Evolutionary conservation across 2,329 filamentous ascomycete genomes (phyloP).

Genomic region (Diaporthe destruens): DNA sequence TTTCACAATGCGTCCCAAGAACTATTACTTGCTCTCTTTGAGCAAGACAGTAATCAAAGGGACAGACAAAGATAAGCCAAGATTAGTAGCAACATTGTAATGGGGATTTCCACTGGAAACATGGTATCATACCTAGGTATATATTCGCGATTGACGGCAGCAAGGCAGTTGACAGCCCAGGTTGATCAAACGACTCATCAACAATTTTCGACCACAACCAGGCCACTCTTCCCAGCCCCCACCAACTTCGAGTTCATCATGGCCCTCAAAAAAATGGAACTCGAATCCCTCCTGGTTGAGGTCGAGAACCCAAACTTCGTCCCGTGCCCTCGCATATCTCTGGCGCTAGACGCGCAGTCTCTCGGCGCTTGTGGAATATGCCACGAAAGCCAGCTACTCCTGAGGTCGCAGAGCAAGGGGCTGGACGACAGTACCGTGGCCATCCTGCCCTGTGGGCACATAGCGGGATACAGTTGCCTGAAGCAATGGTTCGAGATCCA

Average conservation of each 20-base stretch:
- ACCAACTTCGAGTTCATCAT: background rate
- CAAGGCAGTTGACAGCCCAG: background rate
- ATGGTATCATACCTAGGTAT: background rate
- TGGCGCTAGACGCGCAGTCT: background rate
- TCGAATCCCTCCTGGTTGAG: constrained; percentile 32
- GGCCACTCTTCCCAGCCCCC: no score
- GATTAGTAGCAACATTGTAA: background rate
- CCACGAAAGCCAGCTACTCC: constrained; percentile 20
- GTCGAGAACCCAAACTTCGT: constrained; percentile 29
- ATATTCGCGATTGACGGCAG: background rate
- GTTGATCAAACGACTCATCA: background rate
- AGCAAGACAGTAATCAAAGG: background rate
- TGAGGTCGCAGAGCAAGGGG: background rate
- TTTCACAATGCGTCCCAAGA: background rate
- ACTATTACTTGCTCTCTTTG: background rate
- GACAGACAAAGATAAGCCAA: background rate
- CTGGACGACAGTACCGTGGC: background rate
- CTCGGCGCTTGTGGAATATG: constrained; percentile 35
- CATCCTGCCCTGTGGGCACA: constrained; percentile 36
- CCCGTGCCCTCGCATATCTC: constrained; percentile 33
- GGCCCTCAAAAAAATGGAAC: background rate
- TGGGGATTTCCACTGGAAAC: background rate
- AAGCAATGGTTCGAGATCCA: constrained; percentile 7
- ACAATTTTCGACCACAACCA: background rate
- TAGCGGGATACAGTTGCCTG: constrained; percentile 29